These are phyloP conservation scores for Clitoria ternatea DNA, from an alignment of 306 rosid genomes.

Conservation along the genomic window DNA sequence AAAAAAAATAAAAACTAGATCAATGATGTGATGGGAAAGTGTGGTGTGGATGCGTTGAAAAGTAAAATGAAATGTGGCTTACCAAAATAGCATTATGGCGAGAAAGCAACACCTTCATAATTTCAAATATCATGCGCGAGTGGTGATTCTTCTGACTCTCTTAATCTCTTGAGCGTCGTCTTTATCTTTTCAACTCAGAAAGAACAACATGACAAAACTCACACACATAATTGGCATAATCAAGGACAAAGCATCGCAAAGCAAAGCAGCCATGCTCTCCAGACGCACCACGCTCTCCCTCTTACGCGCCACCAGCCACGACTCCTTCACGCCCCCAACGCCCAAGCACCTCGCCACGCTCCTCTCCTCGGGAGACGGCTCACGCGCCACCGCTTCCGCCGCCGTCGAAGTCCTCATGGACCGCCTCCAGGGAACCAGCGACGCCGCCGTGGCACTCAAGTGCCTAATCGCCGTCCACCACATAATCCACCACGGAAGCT, in stretches of 20 bases:
- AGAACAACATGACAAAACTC: conserved; percentile 25
- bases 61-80: too few relatives aligned
- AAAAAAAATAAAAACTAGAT: too few relatives aligned
- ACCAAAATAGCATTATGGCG: too few relatives aligned
- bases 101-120: too few relatives aligned
- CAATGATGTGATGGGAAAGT: too few relatives aligned
- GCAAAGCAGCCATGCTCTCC: conserved; percentile 67
- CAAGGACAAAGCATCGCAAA: conserved; percentile 83
- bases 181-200: not conserved
- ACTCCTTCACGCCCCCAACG: conserved; percentile 53
- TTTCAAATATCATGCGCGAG: too few relatives aligned
- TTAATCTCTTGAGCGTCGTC: too few relatives aligned
- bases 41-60: too few relatives aligned
- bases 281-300: conserved; percentile 44
- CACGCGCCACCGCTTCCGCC: conserved; percentile 79
- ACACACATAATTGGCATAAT: conserved; percentile 51
- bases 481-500: conserved; percentile 54
- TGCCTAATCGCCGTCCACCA: conserved; percentile 77
- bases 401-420: conserved; percentile 71
- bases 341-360: conserved; percentile 48
- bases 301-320: conserved; percentile 79
- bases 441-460: conserved; percentile 87
- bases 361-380: conserved; percentile 57
- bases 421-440: conserved; percentile 63
- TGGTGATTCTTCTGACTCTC: too few relatives aligned